Conservation (phyloP, 2,329 filamentous ascomycete species). For the Paracorniculantispora psalliotae region DNA sequence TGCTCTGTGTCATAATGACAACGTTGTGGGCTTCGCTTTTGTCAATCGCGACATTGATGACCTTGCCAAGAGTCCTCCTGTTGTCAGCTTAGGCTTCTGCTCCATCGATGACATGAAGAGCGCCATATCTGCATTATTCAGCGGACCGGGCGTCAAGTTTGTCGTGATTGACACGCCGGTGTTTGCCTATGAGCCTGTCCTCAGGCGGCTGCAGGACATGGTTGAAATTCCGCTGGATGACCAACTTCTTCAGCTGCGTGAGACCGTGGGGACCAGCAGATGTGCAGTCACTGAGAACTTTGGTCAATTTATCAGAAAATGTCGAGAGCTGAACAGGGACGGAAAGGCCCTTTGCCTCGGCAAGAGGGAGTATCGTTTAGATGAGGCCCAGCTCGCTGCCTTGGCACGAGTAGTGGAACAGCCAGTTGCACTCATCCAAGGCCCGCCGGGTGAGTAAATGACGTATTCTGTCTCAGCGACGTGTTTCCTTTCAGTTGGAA, state of each 20-base stretch:
- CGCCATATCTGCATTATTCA: constrained; percentile 22
- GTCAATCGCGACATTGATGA: constrained; percentile 47
- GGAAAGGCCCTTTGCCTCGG: no score
- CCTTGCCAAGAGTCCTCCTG: constrained; percentile 39
- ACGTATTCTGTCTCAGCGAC: no score
- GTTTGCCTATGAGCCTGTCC: constrained; percentile 65
- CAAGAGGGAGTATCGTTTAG: no score
- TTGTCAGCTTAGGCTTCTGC: constrained; percentile 47
- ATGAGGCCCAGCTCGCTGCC: constrained; percentile 40
- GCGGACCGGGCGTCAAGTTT: no score
- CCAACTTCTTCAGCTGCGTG: constrained; percentile 42
- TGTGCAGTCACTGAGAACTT: no score
- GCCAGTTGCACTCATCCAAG: constrained; percentile 60
- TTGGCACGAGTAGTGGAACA: constrained; percentile 49
- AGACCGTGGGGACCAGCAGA: no score
- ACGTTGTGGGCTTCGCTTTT: constrained; percentile 56
- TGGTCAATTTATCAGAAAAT: no score
- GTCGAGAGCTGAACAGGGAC: no score
- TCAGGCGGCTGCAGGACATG: constrained; percentile 54
- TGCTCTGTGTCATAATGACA: constrained; percentile 47
- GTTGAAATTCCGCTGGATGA: constrained; percentile 50
- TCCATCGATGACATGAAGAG: constrained; percentile 39
- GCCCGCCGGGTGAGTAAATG: constrained; percentile 57
- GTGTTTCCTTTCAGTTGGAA: no score
- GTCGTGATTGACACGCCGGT: constrained; percentile 59